Percentiles rank a stretch among this genome's conserved stretches.
Conservation (phyloP, 495 filamentous ascomycete genomes). For the Astrothelium macrocarpum region DNA sequence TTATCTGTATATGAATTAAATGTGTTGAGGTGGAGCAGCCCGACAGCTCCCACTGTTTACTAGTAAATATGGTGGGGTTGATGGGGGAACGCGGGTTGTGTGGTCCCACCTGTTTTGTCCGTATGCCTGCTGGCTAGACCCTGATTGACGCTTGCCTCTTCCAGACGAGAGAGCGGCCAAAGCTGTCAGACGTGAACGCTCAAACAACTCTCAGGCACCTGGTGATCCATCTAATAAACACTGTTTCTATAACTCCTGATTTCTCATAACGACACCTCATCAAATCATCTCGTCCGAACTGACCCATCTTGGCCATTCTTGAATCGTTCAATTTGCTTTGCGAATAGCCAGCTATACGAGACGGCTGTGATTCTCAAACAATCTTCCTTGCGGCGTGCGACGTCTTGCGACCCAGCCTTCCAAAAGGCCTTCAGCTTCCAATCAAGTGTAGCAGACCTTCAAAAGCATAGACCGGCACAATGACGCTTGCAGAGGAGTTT, state of each 20-base stretch:
- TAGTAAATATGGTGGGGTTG: too few species aligned
- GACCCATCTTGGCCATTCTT: not conserved
- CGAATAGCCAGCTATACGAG: not conserved
- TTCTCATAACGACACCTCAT: not conserved
- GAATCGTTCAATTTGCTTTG: not conserved
- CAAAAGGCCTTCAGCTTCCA: not conserved
- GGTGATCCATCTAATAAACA: not conserved
- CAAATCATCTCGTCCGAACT: not conserved
- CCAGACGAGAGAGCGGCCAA: not conserved
- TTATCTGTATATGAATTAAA: too few species aligned
- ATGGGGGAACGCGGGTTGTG: too few species aligned
- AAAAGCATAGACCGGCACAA: slow-evolving; percentile 14
- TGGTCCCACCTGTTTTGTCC: too few species aligned
- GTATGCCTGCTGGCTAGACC: not conserved
- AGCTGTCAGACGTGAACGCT: slow-evolving; percentile 2
- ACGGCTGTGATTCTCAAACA: not conserved
- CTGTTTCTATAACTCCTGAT: not conserved
- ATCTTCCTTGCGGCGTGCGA: not conserved
- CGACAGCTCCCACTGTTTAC: too few species aligned
- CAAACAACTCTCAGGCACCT: slow-evolving; percentile 3
- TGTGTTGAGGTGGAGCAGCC: too few species aligned
- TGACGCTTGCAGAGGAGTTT: slow-evolving; percentile 62
- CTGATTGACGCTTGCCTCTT: not conserved
- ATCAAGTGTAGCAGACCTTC: not conserved
- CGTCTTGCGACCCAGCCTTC: not conserved